phyloP scores from a whole-genome alignment of 2,329 filamentous ascomycete genomes.

The Colletotrichum sp. region DNA sequence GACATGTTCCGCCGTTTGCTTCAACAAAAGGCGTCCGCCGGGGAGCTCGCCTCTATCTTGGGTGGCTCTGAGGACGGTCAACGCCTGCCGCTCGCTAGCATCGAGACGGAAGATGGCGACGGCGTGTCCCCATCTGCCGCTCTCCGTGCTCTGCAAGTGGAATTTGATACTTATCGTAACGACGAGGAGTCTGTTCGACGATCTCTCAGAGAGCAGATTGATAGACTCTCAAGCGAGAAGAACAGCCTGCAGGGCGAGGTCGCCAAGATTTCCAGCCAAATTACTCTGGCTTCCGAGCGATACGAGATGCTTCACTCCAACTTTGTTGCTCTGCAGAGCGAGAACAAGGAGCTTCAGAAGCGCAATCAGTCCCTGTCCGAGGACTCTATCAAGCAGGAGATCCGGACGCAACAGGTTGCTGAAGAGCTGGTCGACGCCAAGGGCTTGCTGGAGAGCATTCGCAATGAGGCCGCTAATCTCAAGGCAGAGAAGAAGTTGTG shows the following conservation, averaged over 20 bases:
- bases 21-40: conserved; percentile 69
- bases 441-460: conserved; percentile 82
- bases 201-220: conserved; percentile 83
- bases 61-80: conserved; percentile 69
- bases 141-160: conserved; percentile 84
- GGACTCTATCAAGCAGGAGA: conserved; percentile 85
- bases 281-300: conserved; percentile 81
- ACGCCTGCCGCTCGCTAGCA: conserved; percentile 61
- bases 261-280: conserved; percentile 79
- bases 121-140: conserved; percentile 66
- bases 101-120: conserved; percentile 60
- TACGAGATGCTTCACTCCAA: conserved; percentile 91
- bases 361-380: conserved; percentile 79
- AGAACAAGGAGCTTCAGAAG: conserved; percentile 88
- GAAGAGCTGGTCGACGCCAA: conserved; percentile 91
- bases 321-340: conserved; percentile 79
- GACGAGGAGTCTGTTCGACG: conserved; percentile 83
- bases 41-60: conserved; percentile 71
- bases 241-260: conserved; percentile 82
- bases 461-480: conserved; percentile 88
- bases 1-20: conserved; percentile 98
- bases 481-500: conserved; percentile 95
- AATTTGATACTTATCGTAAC: conserved; percentile 88
- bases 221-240: conserved; percentile 82
- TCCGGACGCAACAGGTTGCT: conserved; percentile 87